phyloP scores from a whole-genome alignment of 352 stramenopile genomes.

The Lagenidium giganteum region DNA sequence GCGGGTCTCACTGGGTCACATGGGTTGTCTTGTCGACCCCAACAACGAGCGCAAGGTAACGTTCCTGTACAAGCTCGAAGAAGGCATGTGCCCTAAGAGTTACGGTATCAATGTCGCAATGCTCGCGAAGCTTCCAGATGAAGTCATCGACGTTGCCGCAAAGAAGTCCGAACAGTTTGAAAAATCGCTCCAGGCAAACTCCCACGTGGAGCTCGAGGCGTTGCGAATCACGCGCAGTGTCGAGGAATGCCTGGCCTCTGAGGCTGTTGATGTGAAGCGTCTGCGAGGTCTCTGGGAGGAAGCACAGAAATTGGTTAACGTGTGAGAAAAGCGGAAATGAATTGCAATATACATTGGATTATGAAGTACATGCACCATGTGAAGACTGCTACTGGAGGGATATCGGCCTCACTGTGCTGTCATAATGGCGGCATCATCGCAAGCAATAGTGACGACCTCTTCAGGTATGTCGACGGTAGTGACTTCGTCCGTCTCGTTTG shows the following conservation, averaged over 20 bases:
- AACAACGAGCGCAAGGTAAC: constrained; percentile 93
- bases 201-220: constrained; percentile 21
- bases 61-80: constrained; percentile 98
- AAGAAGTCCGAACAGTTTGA: constrained; percentile 91
- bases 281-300: constrained; percentile 21
- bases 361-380: too few species aligned
- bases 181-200: constrained; percentile 47
- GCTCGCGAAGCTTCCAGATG: constrained; percentile 94
- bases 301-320: constrained; percentile 3
- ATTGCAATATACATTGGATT: too few species aligned
- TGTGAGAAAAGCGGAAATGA: background rate
- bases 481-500: background rate
- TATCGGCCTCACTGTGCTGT: too few species aligned
- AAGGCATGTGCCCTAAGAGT: constrained; percentile 96
- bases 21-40: constrained; percentile 79
- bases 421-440: too few species aligned
- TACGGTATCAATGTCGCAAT: constrained; percentile 99
- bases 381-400: too few species aligned
- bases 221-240: constrained; percentile 16
- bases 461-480: background rate
- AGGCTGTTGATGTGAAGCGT: constrained; percentile 7
- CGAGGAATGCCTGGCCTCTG: constrained; percentile 9
- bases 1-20: constrained; percentile 69
- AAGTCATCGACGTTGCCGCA: constrained; percentile 91
- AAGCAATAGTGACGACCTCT: background rate